Base-by-base conservation (phyloP, 2,329 filamentous ascomycete genomes). In the Lecanoromycetidae sp. region DNA sequence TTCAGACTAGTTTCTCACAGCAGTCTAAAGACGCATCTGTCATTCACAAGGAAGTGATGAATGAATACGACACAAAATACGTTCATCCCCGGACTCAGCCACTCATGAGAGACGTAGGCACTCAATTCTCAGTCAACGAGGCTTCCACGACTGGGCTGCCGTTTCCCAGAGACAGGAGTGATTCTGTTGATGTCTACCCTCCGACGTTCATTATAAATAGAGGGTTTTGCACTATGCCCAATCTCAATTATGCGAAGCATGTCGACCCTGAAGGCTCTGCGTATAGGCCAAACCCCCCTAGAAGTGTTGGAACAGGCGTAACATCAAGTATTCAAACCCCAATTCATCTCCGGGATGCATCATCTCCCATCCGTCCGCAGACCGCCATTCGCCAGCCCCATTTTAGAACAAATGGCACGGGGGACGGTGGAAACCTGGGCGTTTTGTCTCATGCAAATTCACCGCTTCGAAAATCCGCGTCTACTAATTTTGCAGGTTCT, bases 1-100 rank as follows among this genome's bases (percentile, higher is more conserved):
- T 96, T 41, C 80, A 83, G 51, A 75, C 74, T 2, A 79, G 74
- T 27, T 96, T 90, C 64, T 74, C 77, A 3, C 88, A 90, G 61
- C 88, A 96, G 62, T 78, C 77, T 51, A 94, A 87, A 61, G 91
- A 98, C 63, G 78, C 77, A 2, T 74, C 80, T 2, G 74, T 95
- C 38, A 83, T 98, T 49, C 87, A 94, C 56, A 87, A 83, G 57
- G 85, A 96, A 64, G 90, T 96, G 4, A 74, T 96, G 66, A 82
- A 87, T 61, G 91, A 98, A 66, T 98, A 98, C 61, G 87, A 96
- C 61, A 85, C 79, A 56, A 98, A 98, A 67, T 95, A 83, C 59
- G 91, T 98, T 1, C 87, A 93, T 58, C 91, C 91, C 2, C 76
- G 81, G 9, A 76, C 94, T n/a, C 84, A 93, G 56, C 84, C 83